Percentiles rank a stretch among this genome's conserved stretches.
phyloP scores from a whole-genome alignment of 1,139 yeast species.

The Saccharomyces hybrid region DNA sequence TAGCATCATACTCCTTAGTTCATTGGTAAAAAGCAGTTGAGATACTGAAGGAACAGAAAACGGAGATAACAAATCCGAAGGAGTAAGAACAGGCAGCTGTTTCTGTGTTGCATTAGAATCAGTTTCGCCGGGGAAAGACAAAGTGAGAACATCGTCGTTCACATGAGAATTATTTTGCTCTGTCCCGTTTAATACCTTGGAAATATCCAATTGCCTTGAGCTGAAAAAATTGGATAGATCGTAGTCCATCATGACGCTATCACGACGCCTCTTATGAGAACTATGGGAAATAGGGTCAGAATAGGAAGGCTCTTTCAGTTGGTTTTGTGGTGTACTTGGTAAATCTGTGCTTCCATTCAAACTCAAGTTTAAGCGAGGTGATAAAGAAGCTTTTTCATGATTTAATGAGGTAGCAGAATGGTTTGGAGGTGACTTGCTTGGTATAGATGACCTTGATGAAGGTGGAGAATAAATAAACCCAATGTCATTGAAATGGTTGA shows the following conservation, averaged over 20 bases:
- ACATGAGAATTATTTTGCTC: background rate
- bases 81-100: background rate
- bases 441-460: slow-evolving; percentile 2
- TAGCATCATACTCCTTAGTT: slow-evolving; percentile 47
- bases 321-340: background rate
- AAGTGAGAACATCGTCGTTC: background rate
- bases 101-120: background rate
- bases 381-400: background rate
- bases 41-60: background rate
- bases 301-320: background rate
- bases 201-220: background rate
- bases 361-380: background rate
- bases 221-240: background rate
- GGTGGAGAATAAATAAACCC: slow-evolving; percentile 34
- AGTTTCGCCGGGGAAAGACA: background rate
- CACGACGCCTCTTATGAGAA: background rate
- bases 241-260: background rate
- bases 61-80: background rate
- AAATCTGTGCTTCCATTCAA: background rate
- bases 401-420: background rate
- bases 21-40: slow-evolving; percentile 38
- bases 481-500: slow-evolving; percentile 44
- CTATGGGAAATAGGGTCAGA: background rate
- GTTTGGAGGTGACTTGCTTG: slow-evolving; percentile 1
- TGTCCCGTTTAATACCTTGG: background rate